Percentiles rank a stretch among this genome's conserved stretches.
Conservation (phyloP, 2,329 filamentous ascomycete species). For the Chrysoporthe deuterocubensis region DNA sequence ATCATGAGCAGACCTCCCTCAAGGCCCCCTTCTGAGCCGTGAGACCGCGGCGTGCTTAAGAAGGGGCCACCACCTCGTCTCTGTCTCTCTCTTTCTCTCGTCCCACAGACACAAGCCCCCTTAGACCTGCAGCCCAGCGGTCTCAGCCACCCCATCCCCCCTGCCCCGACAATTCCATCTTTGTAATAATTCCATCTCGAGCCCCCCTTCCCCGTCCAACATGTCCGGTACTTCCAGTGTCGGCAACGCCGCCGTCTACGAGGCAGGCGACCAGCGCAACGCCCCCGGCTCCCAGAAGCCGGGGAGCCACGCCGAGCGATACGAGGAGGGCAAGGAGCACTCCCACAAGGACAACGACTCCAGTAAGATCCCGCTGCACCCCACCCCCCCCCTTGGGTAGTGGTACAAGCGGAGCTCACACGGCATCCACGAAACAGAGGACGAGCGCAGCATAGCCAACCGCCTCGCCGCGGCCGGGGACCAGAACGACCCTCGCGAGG, state of each 20-base stretch:
- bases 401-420: background rate
- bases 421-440: slow-evolving; percentile 52
- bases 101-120: too few relatives aligned
- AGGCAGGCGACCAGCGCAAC: slow-evolving; percentile 77
- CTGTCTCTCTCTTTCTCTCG: too few relatives aligned
- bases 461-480: slow-evolving; percentile 61
- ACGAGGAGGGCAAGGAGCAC: slow-evolving; percentile 72
- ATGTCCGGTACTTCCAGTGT: slow-evolving; percentile 63
- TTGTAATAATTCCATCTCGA: background rate
- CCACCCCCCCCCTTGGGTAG: too few relatives aligned
- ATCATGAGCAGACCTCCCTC: background rate
- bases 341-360: slow-evolving; percentile 73
- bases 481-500: slow-evolving; percentile 27
- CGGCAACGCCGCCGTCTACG: slow-evolving; percentile 69
- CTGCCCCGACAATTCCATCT: background rate
- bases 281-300: slow-evolving; percentile 54
- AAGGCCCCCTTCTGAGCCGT: background rate
- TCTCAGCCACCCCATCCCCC: too few relatives aligned
- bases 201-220: background rate
- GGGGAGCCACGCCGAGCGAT: slow-evolving; percentile 55
- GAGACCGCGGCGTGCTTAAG: too few relatives aligned
- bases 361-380: slow-evolving; percentile 55
- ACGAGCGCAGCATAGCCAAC: slow-evolving; percentile 73
- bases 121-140: too few relatives aligned
- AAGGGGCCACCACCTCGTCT: too few relatives aligned